A percentile compares a stretch with the other conserved stretches of the same genome.
phyloP scores from a whole-genome alignment of 2,329 filamentous ascomycete genomes.

The Cyphellophora europaea region DNA sequence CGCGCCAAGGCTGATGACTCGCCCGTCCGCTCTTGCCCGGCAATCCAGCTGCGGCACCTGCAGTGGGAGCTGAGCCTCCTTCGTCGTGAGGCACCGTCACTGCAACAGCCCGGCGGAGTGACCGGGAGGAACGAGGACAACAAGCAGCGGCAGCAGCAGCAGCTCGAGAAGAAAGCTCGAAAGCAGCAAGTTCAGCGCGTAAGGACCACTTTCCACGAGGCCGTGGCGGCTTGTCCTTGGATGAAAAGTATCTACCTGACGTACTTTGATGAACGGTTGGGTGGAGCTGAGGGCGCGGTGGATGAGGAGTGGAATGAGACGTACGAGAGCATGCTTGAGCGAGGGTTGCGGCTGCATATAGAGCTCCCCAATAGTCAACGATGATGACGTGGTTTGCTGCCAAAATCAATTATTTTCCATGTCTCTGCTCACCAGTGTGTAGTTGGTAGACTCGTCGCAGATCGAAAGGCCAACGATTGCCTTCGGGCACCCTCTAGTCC shows the following conservation, averaged over 20 bases:
- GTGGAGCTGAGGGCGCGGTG: slow-evolving; percentile 18
- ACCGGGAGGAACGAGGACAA: neutral
- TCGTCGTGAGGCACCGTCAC: neutral
- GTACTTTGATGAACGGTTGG: slow-evolving; percentile 39
- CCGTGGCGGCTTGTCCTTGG: slow-evolving; percentile 52
- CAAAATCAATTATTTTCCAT: too few species aligned
- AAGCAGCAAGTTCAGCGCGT: slow-evolving; percentile 23
- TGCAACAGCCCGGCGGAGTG: too few species aligned
- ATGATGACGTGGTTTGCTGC: too few species aligned
- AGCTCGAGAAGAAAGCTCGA: slow-evolving; percentile 24
- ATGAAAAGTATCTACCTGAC: slow-evolving; percentile 50
- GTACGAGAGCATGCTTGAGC: slow-evolving; percentile 14
- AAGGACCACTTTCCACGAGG: slow-evolving; percentile 46
- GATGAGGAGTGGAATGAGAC: slow-evolving; percentile 9
- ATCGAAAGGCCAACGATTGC: too few species aligned
- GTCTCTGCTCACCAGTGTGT: too few species aligned
- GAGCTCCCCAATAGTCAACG: too few species aligned
- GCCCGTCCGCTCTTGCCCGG: slow-evolving; percentile 28
- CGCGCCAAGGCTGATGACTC: slow-evolving; percentile 28
- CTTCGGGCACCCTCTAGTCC: too few species aligned
- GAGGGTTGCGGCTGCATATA: slow-evolving; percentile 13
- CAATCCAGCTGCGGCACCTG: slow-evolving; percentile 44
- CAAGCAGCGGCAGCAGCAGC: neutral
- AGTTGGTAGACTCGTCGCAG: too few species aligned
- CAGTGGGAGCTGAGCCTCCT: slow-evolving; percentile 34